Evolutionary conservation across 192 early-diverging fungal genomes (phyloP).

Genomic region (Mortierella hygrophila): DNA sequence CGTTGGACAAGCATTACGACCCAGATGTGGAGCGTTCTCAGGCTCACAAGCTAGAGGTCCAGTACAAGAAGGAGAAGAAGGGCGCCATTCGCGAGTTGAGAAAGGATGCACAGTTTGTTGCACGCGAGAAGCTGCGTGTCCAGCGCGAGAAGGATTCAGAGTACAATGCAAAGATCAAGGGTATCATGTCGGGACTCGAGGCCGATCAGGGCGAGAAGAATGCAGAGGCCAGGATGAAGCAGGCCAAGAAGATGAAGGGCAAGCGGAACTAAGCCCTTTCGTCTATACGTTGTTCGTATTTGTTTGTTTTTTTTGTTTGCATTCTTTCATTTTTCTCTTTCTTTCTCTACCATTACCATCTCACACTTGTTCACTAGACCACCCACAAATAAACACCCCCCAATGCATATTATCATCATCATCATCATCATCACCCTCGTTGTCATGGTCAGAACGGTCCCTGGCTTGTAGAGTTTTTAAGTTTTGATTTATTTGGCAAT

Average conservation of each 20-base stretch:
- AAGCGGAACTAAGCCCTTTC: constrained; percentile 30
- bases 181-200: constrained; percentile 87
- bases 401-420: neutral
- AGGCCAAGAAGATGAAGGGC: constrained; percentile 60
- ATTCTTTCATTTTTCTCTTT: neutral
- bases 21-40: constrained; percentile 82
- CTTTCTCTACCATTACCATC: neutral
- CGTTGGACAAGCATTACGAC: constrained; percentile 87
- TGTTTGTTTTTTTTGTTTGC: neutral
- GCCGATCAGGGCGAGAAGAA: constrained; percentile 87
- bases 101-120: constrained; percentile 92
- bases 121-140: constrained; percentile 74
- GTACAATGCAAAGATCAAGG: constrained; percentile 94
- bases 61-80: constrained; percentile 94
- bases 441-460: too few species aligned
- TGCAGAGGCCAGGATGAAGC: constrained; percentile 71
- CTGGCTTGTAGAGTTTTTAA: neutral
- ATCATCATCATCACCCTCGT: too few species aligned
- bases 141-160: constrained; percentile 82
- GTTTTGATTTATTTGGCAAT: neutral
- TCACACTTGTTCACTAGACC: constrained; percentile 5
- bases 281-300: neutral
- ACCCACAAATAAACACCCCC: neutral
- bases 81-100: constrained; percentile 96
- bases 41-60: constrained; percentile 79